A percentile compares a stretch with the other conserved stretches of the same genome.
Conservation (phyloP, 2,329 filamentous ascomycete genomes). For the Scortechinia acanthostroma region DNA sequence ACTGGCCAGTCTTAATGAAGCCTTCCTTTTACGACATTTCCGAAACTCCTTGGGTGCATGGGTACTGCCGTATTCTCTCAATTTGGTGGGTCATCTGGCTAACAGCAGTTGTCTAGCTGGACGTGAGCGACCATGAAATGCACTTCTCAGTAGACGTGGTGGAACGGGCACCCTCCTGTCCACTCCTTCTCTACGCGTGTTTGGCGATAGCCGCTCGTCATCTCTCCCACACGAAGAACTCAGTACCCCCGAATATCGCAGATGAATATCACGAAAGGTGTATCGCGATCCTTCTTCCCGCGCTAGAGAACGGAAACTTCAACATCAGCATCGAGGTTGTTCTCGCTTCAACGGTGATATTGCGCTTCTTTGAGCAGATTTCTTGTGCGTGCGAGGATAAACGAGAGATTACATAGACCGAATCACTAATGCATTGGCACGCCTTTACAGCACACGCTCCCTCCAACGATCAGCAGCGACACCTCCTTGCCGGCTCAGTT, state of each 20-base stretch:
- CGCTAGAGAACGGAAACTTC: conserved; percentile 1
- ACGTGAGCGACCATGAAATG: neutral
- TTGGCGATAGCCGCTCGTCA: conserved; percentile 3
- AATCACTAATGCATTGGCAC: neutral
- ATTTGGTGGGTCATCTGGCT: neutral
- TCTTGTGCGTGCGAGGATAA: conserved; percentile 1
- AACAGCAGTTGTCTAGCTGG: conserved; percentile 2
- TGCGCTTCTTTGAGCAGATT: conserved; percentile 4
- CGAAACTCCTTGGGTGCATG: neutral
- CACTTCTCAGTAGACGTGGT: conserved; percentile 2
- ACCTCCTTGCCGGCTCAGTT: conserved; percentile 3
- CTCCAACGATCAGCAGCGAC: conserved; percentile 2
- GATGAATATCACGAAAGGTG: conserved; percentile 4
- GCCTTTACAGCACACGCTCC: conserved; percentile 3
- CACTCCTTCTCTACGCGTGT: conserved; percentile 4
- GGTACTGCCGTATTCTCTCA: neutral
- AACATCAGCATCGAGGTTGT: conserved; percentile 2
- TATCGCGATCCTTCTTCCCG: conserved; percentile 2
- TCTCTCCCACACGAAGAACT: neutral
- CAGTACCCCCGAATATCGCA: neutral
- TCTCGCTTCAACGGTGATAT: conserved; percentile 3
- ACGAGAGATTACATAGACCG: neutral
- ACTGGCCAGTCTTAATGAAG: conserved; percentile 2
- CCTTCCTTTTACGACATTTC: conserved; percentile 4
- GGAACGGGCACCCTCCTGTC: conserved; percentile 1